Evolutionary conservation across 116 monocot species (phyloP), one percentile per base, ranked within the genome.

Genomic region (Dioscorea cayenensis): DNA sequence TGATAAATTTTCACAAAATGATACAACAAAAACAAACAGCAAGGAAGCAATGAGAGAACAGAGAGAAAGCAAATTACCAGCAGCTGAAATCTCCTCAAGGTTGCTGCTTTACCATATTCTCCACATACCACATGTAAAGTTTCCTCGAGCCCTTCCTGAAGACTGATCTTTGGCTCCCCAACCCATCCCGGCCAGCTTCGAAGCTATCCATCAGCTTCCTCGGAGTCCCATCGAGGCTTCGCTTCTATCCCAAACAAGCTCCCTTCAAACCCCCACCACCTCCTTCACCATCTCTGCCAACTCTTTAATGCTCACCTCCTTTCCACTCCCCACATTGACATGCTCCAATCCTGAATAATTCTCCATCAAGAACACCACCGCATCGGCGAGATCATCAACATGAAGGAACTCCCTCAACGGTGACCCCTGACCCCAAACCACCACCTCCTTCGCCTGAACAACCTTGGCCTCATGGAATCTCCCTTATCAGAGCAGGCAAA

Each of bases 81-180:
- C 7, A 43, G 12, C 12, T 43, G 43, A 43, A 1, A 43, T 43
- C 7, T 43, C 7, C 12, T 43, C 43, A 43, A 43, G 43, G 66
- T 64, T 78, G 74, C 67, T 76, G 55, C 23, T 71, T 65, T 36
- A 77, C 66, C n/a, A 78, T 86, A 55, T 92, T 86, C 66, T 88
- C 84, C 76, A 92, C 38, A 72, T 95, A 95, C 90, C 92, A 92
- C 68, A 77, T 85, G 84, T 95, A 95, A 95, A 0, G 92, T 92
- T 11, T 83, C 90, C 17, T 38, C 65, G 28, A 95, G 81, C 63
- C 95, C 95, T 13, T 95, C 90, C 14, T 65, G 72, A 49, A 95
- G 79, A 3, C 70, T 13, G 32, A 95, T 73, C 77, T 80, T 95
- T 9, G 95, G 80, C 23, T 55, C 37, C 37, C 95, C 95, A 95